Evolutionary conservation across 805 yeast species (phyloP), one percentile per base, ranked within the genome.

Genomic region (Candida vaughaniae): DNA sequence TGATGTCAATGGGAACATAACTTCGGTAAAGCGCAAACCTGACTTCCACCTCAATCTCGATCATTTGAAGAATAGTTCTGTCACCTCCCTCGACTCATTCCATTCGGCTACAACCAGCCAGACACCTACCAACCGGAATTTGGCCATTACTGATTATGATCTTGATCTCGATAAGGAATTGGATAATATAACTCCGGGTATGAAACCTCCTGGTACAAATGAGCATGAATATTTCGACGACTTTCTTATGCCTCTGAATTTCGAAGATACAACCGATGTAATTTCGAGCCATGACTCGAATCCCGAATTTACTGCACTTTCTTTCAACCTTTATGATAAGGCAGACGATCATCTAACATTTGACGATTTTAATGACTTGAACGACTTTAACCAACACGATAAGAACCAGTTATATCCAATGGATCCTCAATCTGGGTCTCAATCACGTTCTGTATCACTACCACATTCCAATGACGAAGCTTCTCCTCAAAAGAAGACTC

Each of bases 171-270:
- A 45, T 22, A 38, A 37, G 8, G 25, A 26, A 6, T 32, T 26
- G 14, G 45, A 40, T 19, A 51, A 49, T 30, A 41, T 60, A 10
- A 62, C 68, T 3, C 68, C 66, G 3, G 46, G 52, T 5, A 56
- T 60, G 60, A 55, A 55, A 25, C 65, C 66, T 0, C 67, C 68
- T 2, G 56, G 53, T 6, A 40, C 46, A 2, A 34, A 40, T 16
- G 33, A 38, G 9, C 20, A 40, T 22, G 49, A 45, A 5, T 45
- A 45, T 29, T 45, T 45, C 19, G 49, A 42, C 14, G 47, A 35
- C 8, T 30, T 38, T 18, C 31, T 38, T 7, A 29, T 39, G 22
- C 43, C 45, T 4, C 22, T 42, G 16, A 34, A 37, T 33, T 38
- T 43, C 20, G 48, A 45, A 6, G 28, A 35, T 4, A 16, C 39